Conservation (phyloP, 2,329 filamentous ascomycete species). For the Cladobotryum mycophilum region DNA sequence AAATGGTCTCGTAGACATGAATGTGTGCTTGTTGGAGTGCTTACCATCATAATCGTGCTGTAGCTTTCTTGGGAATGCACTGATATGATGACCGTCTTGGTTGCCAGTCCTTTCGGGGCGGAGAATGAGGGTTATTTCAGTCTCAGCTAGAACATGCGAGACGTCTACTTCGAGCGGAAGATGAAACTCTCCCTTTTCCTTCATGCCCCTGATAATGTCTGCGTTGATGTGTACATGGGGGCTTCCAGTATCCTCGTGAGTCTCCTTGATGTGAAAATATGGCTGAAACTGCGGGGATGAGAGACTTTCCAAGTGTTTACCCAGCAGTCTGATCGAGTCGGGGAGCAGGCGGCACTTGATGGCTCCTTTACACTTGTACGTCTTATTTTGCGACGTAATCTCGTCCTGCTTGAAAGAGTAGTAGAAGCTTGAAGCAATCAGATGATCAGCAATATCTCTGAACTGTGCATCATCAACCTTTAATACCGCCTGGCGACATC, state of each 20-base stretch:
- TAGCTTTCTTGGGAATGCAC: neutral
- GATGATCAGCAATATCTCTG: neutral
- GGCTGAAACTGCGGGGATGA: neutral
- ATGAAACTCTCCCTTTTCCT: neutral
- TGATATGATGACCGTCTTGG: slow-evolving; percentile 1
- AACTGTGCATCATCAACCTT: neutral
- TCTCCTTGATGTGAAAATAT: neutral
- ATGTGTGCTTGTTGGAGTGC: no score
- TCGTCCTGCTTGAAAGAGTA: neutral
- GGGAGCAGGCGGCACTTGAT: neutral
- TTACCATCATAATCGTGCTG: no score
- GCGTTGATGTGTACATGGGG: neutral
- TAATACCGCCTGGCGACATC: neutral
- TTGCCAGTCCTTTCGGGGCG: neutral
- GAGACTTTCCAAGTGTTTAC: neutral
- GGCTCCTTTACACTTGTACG: neutral
- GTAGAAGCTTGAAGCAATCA: neutral
- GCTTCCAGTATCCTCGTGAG: neutral
- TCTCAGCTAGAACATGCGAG: neutral
- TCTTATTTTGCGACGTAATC: neutral
- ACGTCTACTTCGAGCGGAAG: neutral
- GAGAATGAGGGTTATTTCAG: neutral
- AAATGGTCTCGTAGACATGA: no score
- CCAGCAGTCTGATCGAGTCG: neutral
- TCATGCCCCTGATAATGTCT: neutral